A percentile compares a stretch with the other conserved stretches of the same genome.
phyloP scores from a whole-genome alignment of 2,329 filamentous ascomycete genomes.

The Fonsecaea nubica region DNA sequence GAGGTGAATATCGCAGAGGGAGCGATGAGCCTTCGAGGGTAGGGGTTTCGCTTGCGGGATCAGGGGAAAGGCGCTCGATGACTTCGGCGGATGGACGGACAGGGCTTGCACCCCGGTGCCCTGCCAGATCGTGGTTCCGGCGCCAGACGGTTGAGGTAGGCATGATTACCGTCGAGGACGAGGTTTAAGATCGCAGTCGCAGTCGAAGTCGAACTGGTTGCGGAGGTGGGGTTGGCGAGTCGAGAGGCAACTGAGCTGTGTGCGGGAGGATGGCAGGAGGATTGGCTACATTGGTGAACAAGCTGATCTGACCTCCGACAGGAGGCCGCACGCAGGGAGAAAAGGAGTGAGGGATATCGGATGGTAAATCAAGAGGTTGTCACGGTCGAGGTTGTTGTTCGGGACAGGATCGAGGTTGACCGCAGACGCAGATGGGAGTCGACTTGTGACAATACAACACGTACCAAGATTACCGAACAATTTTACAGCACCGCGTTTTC shows the following conservation, averaged over 20 bases:
- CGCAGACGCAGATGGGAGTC: slow-evolving; percentile 19
- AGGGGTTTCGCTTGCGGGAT: slow-evolving; percentile 29
- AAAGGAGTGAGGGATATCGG: slow-evolving; percentile 17
- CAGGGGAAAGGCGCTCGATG: slow-evolving; percentile 40
- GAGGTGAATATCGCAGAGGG: slow-evolving; percentile 15
- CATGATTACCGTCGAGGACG: slow-evolving; percentile 30
- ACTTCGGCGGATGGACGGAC: slow-evolving; percentile 30
- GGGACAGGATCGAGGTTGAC: slow-evolving; percentile 19
- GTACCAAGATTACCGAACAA: slow-evolving; percentile 2
- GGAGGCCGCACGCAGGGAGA: slow-evolving; percentile 27
- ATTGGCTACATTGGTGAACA: slow-evolving; percentile 34
- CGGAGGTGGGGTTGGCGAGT: slow-evolving; percentile 35
- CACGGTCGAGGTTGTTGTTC: slow-evolving; percentile 21
- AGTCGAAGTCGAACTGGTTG: slow-evolving; percentile 12
- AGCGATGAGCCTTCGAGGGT: slow-evolving; percentile 16
- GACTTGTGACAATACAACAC: slow-evolving; percentile 7
- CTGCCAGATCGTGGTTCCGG: slow-evolving; percentile 23
- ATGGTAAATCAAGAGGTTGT: slow-evolving; percentile 21
- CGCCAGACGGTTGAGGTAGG: slow-evolving; percentile 40
- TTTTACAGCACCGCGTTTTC: slow-evolving; percentile 1
- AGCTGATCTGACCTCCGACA: slow-evolving; percentile 24
- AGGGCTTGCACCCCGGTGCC: slow-evolving; percentile 32
- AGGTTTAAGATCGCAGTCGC: slow-evolving; percentile 15
- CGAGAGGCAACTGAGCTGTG: slow-evolving; percentile 16
- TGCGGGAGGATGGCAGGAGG: slow-evolving; percentile 16